Percentiles rank a stretch among this genome's conserved stretches.
Evolutionary conservation across 768 basidiomycete genomes (phyloP).

Genomic region (Dioszegia crocea): DNA sequence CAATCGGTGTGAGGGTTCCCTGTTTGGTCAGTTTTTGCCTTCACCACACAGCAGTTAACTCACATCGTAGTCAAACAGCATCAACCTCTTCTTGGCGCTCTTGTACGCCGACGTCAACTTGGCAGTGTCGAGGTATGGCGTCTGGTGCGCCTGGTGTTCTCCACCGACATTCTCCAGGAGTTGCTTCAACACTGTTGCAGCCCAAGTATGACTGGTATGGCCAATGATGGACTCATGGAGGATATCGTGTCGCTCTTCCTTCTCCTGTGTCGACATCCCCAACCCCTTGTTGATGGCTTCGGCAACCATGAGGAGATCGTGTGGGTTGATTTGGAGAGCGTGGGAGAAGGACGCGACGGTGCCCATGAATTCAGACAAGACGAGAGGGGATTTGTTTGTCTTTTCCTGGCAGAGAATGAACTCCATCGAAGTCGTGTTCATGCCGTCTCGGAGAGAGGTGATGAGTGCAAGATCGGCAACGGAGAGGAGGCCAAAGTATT

Average conservation of each 20-base stretch:
- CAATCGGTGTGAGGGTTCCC: constrained; percentile 96
- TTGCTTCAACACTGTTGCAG: constrained; percentile 73
- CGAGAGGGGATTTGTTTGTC: constrained; percentile 73
- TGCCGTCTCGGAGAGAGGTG: constrained; percentile 91
- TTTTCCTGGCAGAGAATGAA: constrained; percentile 89
- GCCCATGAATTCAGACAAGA: constrained; percentile 96
- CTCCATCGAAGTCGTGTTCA: constrained; percentile 99
- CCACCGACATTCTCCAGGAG: constrained; percentile 74
- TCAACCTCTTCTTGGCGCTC: constrained; percentile 71
- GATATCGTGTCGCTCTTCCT: constrained; percentile 64
- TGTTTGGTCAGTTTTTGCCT: constrained; percentile 44
- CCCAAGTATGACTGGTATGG: constrained; percentile 95
- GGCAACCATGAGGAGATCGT: constrained; percentile 88
- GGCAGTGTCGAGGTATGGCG: constrained; percentile 71
- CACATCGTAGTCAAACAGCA: constrained; percentile 95
- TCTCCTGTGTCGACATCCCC: constrained; percentile 72
- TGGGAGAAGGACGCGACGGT: constrained; percentile 87
- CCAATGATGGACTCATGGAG: constrained; percentile 81
- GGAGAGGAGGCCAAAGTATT: constrained; percentile 90
- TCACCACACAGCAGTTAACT: constrained; percentile 44
- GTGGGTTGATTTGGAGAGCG: constrained; percentile 88
- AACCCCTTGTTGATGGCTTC: constrained; percentile 86
- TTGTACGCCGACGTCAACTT: constrained; percentile 62
- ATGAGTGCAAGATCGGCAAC: constrained; percentile 93
- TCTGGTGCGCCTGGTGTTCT: constrained; percentile 73